Evolutionary conservation across 768 basidiomycete species (phyloP).

Genomic region (Pleurotus tuoliensis): DNA sequence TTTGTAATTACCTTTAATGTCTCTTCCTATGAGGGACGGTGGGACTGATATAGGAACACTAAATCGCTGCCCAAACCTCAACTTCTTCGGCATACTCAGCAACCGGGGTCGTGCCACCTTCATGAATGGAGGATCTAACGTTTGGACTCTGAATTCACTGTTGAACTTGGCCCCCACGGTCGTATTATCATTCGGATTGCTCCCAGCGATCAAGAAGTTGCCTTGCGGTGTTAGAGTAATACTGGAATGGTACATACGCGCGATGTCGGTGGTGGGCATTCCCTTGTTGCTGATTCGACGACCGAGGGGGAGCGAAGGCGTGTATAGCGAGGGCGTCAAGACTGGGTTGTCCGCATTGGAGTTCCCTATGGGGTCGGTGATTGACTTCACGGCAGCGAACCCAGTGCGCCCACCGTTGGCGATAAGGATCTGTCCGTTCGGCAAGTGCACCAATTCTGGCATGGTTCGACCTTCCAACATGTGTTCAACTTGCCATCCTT

Average conservation of each 20-base stretch:
- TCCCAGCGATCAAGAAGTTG: slow-evolving; percentile 6
- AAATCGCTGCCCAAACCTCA: slow-evolving; percentile 21
- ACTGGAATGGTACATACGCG: slow-evolving; percentile 60
- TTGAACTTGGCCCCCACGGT: slow-evolving; percentile 10
- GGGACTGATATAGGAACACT: slow-evolving; percentile 1
- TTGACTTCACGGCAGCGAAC: slow-evolving; percentile 22
- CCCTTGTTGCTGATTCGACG: slow-evolving; percentile 44
- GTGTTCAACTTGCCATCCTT: slow-evolving; percentile 30
- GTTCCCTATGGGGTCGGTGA: slow-evolving; percentile 14
- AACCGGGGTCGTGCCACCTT: slow-evolving; percentile 18
- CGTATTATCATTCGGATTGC: slow-evolving; percentile 2
- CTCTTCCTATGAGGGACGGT: background rate
- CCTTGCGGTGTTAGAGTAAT: slow-evolving; percentile 55
- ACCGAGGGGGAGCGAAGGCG: slow-evolving; percentile 38
- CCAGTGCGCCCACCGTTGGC: slow-evolving; percentile 39
- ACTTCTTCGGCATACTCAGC: slow-evolving; percentile 20
- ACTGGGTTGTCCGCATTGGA: slow-evolving; percentile 26
- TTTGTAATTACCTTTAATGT: background rate
- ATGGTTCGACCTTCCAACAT: slow-evolving; percentile 29
- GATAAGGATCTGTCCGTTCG: slow-evolving; percentile 32
- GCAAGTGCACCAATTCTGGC: slow-evolving; percentile 27
- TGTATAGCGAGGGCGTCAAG: slow-evolving; percentile 46
- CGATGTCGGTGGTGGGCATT: slow-evolving; percentile 37
- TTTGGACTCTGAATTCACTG: slow-evolving; percentile 27
- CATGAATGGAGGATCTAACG: slow-evolving; percentile 28